These are phyloP conservation scores for Liquidambar formosana DNA, from an alignment of 164 flowering plant genomes.

Conservation along the genomic window DNA sequence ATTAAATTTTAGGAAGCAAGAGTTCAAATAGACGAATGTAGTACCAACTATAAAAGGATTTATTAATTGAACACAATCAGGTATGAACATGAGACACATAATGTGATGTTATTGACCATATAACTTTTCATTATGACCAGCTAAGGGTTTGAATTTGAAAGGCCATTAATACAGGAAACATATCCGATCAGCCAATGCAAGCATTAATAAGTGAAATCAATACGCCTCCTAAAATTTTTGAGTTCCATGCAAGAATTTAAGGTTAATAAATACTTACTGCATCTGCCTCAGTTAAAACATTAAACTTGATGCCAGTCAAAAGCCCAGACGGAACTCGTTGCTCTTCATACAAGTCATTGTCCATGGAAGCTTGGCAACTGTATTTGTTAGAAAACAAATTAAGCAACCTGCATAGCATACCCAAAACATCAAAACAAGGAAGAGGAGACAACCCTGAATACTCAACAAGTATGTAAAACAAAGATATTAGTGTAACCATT, in stretches of 20 bases:
- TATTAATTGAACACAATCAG: too few species aligned
- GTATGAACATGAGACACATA: too few species aligned
- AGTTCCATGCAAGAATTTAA: background rate
- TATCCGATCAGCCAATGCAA: too few species aligned
- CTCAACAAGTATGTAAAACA: too few species aligned
- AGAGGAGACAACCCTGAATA: background rate
- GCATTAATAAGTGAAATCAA: background rate
- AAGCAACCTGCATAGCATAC: constrained; percentile 1
- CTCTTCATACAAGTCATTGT: constrained; percentile 27
- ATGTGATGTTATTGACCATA: too few species aligned
- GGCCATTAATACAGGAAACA: too few species aligned
- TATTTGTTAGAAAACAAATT: background rate
- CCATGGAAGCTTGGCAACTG: constrained; percentile 35
- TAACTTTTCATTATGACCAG: too few species aligned
- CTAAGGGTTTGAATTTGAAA: too few species aligned
- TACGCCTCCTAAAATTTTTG: background rate
- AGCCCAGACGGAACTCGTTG: constrained; percentile 41
- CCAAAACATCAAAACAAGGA: background rate
- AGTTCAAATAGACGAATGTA: too few species aligned
- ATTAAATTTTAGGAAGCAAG: too few species aligned
- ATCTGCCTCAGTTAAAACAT: constrained; percentile 48
- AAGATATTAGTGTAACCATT: background rate
- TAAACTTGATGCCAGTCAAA: constrained; percentile 45
- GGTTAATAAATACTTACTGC: constrained; percentile 40
- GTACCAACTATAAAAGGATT: too few species aligned